Evolutionary conservation across 1,284 basidiomycete genomes (phyloP).

Genomic region (Ceratobasidium sp.): DNA sequence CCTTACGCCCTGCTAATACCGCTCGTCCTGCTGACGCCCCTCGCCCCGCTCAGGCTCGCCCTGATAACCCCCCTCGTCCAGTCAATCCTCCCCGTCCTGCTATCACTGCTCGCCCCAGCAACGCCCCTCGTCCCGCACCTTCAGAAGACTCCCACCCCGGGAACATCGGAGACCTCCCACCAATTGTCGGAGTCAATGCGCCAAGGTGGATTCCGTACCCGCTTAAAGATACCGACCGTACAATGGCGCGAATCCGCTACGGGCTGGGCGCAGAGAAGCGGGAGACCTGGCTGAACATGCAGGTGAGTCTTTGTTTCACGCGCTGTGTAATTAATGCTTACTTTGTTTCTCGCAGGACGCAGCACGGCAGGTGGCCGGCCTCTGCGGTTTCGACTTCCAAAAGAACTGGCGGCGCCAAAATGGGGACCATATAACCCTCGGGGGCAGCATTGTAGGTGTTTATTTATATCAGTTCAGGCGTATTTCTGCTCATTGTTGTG

Average conservation of each 20-base stretch:
- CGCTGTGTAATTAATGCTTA: neutral
- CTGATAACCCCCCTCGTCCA: neutral
- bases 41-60: neutral
- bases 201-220: neutral
- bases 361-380: neutral
- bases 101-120: neutral
- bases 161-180: neutral
- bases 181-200: neutral
- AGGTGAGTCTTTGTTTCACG: neutral
- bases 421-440: neutral
- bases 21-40: neutral
- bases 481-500: neutral
- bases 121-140: neutral
- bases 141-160: neutral
- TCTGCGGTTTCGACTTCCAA: neutral
- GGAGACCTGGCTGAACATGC: neutral
- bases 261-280: neutral
- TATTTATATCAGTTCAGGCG: neutral
- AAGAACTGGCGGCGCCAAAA: constrained; percentile 4
- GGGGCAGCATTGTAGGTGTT: neutral
- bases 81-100: too few species aligned
- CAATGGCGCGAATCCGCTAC: constrained; percentile 7
- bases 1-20: neutral
- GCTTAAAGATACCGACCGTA: neutral
- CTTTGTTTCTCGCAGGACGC: neutral